Evolutionary conservation across 2,329 filamentous ascomycete genomes (phyloP).

Genomic region (Xylaria sp.): DNA sequence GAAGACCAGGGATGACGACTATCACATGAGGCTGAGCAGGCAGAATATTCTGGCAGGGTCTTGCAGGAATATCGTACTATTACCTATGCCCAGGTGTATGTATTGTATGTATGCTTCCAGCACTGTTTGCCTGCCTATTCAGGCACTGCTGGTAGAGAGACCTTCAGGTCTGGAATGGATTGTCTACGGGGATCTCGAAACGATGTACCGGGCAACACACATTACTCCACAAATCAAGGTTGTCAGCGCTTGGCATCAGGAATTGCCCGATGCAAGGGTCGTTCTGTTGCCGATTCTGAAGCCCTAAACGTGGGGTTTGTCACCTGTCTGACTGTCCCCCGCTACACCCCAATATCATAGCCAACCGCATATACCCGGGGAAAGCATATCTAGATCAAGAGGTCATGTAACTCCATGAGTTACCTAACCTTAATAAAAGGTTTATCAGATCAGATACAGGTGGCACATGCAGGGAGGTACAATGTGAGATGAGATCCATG

Average conservation of each 20-base stretch:
- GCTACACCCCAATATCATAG: no score
- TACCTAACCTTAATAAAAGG: no score
- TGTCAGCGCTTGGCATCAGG: conserved; percentile 20
- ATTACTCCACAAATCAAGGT: conserved; percentile 22
- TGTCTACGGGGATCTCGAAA: conserved; percentile 6
- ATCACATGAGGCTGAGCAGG: conserved; percentile 14
- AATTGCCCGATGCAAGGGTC: neutral
- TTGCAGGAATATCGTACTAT: conserved; percentile 7
- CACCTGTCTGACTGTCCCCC: no score
- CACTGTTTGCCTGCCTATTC: neutral
- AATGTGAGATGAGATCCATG: no score
- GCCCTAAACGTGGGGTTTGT: no score
- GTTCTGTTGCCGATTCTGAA: no score
- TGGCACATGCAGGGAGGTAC: no score
- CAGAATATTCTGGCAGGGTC: neutral
- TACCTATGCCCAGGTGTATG: neutral
- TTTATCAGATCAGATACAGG: no score
- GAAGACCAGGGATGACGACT: conserved; percentile 21
- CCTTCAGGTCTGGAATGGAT: conserved; percentile 5
- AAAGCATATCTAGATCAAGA: no score
- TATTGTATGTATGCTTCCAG: neutral
- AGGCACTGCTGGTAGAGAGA: no score
- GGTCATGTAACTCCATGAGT: no score
- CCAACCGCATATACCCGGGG: no score
- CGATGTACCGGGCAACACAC: conserved; percentile 10